Conservation (phyloP, 2,329 filamentous ascomycete genomes). For the Arthrobotrys sphaeroides region DNA sequence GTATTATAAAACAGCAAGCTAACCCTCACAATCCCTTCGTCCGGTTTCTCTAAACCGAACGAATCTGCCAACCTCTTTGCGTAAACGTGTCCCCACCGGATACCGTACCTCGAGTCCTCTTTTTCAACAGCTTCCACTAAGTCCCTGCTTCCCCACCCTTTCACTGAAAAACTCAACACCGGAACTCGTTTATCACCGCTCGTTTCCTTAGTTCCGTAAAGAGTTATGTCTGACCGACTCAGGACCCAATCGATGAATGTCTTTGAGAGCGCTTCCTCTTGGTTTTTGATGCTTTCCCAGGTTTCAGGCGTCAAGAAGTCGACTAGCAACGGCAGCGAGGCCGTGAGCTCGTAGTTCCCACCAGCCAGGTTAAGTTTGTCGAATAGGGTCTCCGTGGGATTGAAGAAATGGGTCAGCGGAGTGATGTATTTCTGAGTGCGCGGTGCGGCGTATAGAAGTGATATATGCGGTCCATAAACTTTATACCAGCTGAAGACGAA, state of each 20-base stretch:
- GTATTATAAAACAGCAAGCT: slow-evolving; percentile 52
- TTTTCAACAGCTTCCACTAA: slow-evolving; percentile 48
- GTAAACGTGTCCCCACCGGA: slow-evolving; percentile 49
- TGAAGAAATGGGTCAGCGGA: slow-evolving; percentile 62
- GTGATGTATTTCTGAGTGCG: slow-evolving; percentile 66
- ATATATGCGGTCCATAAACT: slow-evolving; percentile 79
- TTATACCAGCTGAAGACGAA: slow-evolving; percentile 87
- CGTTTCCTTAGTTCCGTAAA: slow-evolving; percentile 62
- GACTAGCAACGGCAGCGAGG: slow-evolving; percentile 70
- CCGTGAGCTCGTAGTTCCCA: slow-evolving; percentile 75
- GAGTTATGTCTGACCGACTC: slow-evolving; percentile 65
- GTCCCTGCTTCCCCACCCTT: slow-evolving; percentile 48
- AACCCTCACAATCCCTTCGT: slow-evolving; percentile 42
- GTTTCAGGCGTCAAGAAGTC: slow-evolving; percentile 67
- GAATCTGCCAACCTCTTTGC: slow-evolving; percentile 39
- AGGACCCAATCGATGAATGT: slow-evolving; percentile 70
- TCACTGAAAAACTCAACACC: slow-evolving; percentile 39
- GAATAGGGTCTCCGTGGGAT: slow-evolving; percentile 63
- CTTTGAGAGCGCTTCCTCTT: slow-evolving; percentile 71
- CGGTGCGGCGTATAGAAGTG: slow-evolving; percentile 73
- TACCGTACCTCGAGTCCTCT: slow-evolving; percentile 24
- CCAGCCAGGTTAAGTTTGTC: slow-evolving; percentile 75
- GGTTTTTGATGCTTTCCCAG: slow-evolving; percentile 67
- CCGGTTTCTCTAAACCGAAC: slow-evolving; percentile 43
- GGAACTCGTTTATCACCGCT: slow-evolving; percentile 30